These are phyloP conservation scores for Cryptomeria japonica DNA, from an alignment of 75 land plant species.

Conservation along the genomic window DNA sequence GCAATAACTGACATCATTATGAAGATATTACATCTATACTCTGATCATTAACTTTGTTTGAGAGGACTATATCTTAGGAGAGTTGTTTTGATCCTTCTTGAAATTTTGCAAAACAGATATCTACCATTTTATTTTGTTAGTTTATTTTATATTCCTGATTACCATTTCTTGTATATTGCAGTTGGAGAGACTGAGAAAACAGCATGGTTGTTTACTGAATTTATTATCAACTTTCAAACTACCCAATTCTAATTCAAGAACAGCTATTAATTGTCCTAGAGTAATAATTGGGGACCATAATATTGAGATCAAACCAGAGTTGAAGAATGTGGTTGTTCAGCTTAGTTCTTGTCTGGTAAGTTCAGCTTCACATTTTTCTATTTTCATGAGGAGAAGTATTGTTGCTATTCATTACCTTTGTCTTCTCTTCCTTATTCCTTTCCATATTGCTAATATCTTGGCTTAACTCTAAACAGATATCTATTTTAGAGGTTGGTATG, in stretches of 20 bases:
- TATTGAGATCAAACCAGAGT: conserved; percentile 45
- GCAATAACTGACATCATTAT: neutral
- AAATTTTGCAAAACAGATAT: neutral
- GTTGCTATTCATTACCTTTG: neutral
- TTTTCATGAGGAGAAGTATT: neutral
- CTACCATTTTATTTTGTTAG: neutral
- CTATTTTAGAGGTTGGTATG: neutral
- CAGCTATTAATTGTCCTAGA: conserved; percentile 50
- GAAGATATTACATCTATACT: neutral
- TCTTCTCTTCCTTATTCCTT: neutral
- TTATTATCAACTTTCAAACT: conserved; percentile 61
- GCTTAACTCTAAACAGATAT: neutral
- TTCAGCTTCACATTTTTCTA: neutral
- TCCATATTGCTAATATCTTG: neutral
- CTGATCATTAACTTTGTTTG: neutral
- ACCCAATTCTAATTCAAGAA: conserved; percentile 63
- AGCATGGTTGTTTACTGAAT: conserved; percentile 69
- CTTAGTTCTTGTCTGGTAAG: conserved; percentile 56
- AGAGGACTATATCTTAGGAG: neutral
- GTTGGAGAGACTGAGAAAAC: conserved; percentile 52
- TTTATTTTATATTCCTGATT: neutral
- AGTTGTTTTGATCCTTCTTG: neutral
- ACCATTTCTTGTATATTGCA: conserved; percentile 20
- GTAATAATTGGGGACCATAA: conserved; percentile 56
- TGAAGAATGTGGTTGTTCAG: conserved; percentile 54